Evolutionary conservation across 176 grass and related monocot genomes (phyloP), one percentile per base, ranked within the genome.

Genomic region (Raddia guianensis): DNA sequence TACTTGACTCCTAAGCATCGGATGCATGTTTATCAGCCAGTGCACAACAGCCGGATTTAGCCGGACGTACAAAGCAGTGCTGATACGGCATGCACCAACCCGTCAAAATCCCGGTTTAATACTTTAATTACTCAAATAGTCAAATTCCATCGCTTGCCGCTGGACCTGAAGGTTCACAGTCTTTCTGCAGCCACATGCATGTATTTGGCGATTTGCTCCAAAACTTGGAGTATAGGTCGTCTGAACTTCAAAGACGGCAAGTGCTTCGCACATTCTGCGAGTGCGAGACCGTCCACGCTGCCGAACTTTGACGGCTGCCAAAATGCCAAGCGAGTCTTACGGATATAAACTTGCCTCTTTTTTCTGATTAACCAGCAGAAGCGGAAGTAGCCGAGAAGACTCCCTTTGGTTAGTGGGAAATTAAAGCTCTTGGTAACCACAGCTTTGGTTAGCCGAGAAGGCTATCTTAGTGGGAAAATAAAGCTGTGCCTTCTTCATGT

Each of bases 331-430:
- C 9, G 37, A 78, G 75, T 33, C 68, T 61, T 16, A 43, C 73
- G 5, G 18, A 20, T 10, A n/a, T 56, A n/a, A 49, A 15, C 74
- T 60, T 60, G 46, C n/a, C 5, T 68, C 61, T 74, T 84, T 16
- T 74, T 84, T 16, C 71, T 18, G 4, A 40, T 40, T 40, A 73
- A 63, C 68, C 63, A n/a, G 78, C 66, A 51, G 77, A 89, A n/a
- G 78, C 66, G 59, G 77, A 89, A 89, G 78, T 78, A 82, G n/a
- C 73, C 83, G 51, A 56, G 78, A 89, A 85, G 78, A 3, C 44
- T 81, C 65, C 51, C 72, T 63, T 16, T 72, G 27, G 27, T 40
- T 40, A 40, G 37, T 40, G 37, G 37, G 37, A 40, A 40, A 40
- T 3, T 40, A 40, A 40, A 40, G 37, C 37, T 27, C 27, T 27